phyloP scores from a whole-genome alignment of 805 yeast species.

The Metschnikowia colocasiae region DNA sequence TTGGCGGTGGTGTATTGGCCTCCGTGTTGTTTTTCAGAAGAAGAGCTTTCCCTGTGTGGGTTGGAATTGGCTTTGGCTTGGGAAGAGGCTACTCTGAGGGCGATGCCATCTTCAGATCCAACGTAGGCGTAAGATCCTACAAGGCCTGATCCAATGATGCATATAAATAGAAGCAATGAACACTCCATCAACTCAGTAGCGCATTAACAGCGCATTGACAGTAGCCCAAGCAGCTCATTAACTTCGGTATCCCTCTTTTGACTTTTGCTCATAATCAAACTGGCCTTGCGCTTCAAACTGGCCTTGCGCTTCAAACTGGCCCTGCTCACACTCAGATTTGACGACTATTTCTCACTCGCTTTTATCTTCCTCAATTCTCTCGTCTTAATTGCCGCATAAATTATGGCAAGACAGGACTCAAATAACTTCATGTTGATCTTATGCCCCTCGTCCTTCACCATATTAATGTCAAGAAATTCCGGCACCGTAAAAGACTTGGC shows the following conservation, averaged over 20 bases:
- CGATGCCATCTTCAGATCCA: constrained; percentile 88
- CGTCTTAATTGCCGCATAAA: constrained; percentile 10
- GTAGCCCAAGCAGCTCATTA: too few relatives aligned
- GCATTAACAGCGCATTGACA: too few relatives aligned
- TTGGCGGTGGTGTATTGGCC: constrained; percentile 93
- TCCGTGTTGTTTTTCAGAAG: constrained; percentile 88
- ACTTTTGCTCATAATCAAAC: too few relatives aligned
- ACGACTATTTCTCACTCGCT: not conserved
- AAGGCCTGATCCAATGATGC: constrained; percentile 45
- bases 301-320: too few relatives aligned
- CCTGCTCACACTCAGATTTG: too few relatives aligned
- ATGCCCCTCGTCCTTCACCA: constrained; percentile 8
- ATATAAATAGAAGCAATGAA: constrained; percentile 3
- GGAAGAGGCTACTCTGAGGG: constrained; percentile 99
- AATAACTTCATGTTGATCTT: constrained; percentile 12
- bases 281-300: too few relatives aligned
- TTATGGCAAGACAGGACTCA: constrained; percentile 10
- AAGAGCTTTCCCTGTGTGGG: constrained; percentile 96
- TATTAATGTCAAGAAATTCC: not conserved
- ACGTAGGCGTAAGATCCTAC: constrained; percentile 70
- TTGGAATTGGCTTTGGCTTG: constrained; percentile 94
- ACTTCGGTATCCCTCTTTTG: too few relatives aligned
- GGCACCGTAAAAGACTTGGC: constrained; percentile 1
- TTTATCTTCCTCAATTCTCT: constrained; percentile 2
- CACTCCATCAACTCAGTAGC: not conserved